phyloP scores from a whole-genome alignment of 2,329 filamentous ascomycete species.

The Pestalotiopsis sp. region DNA sequence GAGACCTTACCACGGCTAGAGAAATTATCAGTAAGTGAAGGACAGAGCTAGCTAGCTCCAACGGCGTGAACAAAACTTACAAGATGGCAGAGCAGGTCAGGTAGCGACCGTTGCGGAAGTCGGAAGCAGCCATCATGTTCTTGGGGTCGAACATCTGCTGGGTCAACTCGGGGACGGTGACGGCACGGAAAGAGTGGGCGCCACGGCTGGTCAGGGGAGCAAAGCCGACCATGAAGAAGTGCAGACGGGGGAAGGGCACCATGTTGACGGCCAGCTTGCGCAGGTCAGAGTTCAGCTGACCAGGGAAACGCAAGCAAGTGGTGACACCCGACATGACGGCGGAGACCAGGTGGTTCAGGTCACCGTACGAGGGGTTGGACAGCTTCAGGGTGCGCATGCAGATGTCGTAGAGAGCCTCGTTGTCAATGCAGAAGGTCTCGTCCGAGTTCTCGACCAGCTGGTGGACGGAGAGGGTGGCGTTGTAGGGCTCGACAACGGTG shows the following conservation, averaged over 20 bases:
- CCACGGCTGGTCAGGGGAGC: conserved; percentile 94
- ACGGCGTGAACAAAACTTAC: conserved; percentile 47
- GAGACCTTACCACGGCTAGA: conserved; percentile 93
- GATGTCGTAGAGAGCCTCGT: conserved; percentile 99
- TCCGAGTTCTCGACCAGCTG: conserved; percentile 99
- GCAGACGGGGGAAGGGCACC: conserved; percentile 99
- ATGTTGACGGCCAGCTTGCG: conserved; percentile 99
- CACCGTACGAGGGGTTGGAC: conserved; percentile 96
- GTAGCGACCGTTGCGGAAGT: conserved; percentile 99
- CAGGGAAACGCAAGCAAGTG: conserved; percentile 98
- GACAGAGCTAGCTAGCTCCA: conserved; percentile 28
- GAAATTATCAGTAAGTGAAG: neutral
- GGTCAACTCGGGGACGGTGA: conserved; percentile 96
- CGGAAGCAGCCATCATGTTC: conserved; percentile 99
- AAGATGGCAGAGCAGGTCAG: conserved; percentile 99
- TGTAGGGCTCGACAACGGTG: conserved; percentile 99
- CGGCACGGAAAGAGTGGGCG: conserved; percentile 93
- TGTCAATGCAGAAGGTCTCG: conserved; percentile 99
- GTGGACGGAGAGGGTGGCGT: conserved; percentile 97
- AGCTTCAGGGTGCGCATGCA: conserved; percentile 99
- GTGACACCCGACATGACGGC: conserved; percentile 99
- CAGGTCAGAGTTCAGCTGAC: conserved; percentile 99
- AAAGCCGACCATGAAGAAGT: conserved; percentile 99
- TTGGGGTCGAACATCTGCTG: conserved; percentile 99
- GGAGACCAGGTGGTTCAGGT: conserved; percentile 99